Base-by-base conservation (phyloP, 768 basidiomycete genomes). In the Leucosporidium creatinivorum region DNA sequence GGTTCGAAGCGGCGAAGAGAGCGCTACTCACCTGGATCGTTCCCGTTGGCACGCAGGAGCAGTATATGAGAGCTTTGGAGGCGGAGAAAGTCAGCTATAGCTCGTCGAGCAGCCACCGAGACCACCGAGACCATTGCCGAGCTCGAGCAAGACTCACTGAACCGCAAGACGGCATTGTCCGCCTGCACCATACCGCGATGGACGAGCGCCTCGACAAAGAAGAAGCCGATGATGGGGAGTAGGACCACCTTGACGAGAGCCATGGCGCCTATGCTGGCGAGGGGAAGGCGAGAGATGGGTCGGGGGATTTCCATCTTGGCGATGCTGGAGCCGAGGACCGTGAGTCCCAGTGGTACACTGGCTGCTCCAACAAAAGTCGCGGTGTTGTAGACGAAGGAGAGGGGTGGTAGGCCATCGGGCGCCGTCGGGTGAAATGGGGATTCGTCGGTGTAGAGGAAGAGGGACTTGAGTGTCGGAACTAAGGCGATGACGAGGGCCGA, bases 321-420 rank as follows among this genome's bases (percentile, higher is more conserved):
- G 5, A 88, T 77, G 0, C 85, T 84, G 5, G 84, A 84, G 0
- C 87, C 87, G 5, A 88, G 79, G 8, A 82, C 84, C 17, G 86
- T 80, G 15, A 88, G 75, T 2, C 85, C 86, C 2, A 87, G 72
- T 0, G 87, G 87, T 0, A 89, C 84, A 5, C 84, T 83, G 1
- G 86, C 86, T 1, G 76, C 82, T 0, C 87, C 86, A 48, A 87
- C 80, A 71, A 88, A 88, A 1, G 78, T 76, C 0, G 83, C 77
- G 0, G 84, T 82, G 63, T 86, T 84, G 58, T 69, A 68, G 1
- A 88, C 54, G 68, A 88, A 82, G 0, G 84, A 81, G 23, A 88
- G 83, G 0, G 87, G 87, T 1, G 87, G 86, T 67, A 83, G 80
- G 0, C 86, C 86, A 69, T 88, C 87, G 0, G 87, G 87, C 0